These are phyloP conservation scores for Botrytis sinoallii DNA, from an alignment of 2,329 filamentous ascomycete genomes.

Conservation along the genomic window DNA sequence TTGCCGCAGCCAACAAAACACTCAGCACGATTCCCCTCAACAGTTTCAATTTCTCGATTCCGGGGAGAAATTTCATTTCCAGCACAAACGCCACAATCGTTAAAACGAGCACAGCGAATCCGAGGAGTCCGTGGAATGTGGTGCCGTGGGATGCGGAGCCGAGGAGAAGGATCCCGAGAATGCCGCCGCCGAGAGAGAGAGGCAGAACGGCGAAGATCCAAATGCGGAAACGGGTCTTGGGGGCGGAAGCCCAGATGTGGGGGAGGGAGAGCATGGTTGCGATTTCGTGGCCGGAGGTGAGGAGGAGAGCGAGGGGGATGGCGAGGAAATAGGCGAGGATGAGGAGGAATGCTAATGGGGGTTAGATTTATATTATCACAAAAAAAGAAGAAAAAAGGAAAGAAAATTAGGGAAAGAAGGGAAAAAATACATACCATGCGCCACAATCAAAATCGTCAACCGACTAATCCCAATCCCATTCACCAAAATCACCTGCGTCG, in stretches of 20 bases:
- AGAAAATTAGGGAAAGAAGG: no score
- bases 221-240: conserved; percentile 7
- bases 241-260: conserved; percentile 5
- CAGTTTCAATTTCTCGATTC: background rate
- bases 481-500: background rate
- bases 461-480: background rate
- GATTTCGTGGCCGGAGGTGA: conserved; percentile 14
- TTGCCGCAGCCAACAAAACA: fast-evolving
- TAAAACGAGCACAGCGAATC: background rate
- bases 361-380: background rate
- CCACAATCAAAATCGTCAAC: conserved; percentile 1
- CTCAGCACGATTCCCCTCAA: background rate
- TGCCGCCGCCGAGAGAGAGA: background rate
- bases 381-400: background rate
- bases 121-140: background rate
- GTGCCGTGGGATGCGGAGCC: background rate
- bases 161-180: background rate
- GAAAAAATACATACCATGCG: conserved; percentile 6
- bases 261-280: conserved; percentile 5
- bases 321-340: conserved; percentile 10
- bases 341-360: background rate
- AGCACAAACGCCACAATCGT: background rate
- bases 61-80: background rate
- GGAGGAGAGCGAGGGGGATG: conserved; percentile 4
- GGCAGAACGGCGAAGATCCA: conserved; percentile 4